Conservation (phyloP, 1,284 basidiomycete genomes). For the Grifola frondosa region DNA sequence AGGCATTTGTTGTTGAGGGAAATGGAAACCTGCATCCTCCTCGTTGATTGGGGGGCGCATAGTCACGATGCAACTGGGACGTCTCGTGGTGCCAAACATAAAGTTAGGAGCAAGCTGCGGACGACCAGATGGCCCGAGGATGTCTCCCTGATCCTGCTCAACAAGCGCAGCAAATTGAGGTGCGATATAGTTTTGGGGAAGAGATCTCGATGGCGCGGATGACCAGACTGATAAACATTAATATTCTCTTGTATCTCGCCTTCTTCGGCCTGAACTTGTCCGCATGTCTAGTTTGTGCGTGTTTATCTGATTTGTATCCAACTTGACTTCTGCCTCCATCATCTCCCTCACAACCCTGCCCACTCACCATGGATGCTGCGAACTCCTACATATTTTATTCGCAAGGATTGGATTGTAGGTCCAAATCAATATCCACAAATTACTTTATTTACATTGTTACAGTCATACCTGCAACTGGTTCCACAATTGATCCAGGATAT, state of each 20-base stretch:
- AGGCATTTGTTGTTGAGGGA: conserved; percentile 59
- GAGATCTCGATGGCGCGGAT: conserved; percentile 69
- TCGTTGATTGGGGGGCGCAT: conserved; percentile 73
- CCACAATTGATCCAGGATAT: too few relatives aligned
- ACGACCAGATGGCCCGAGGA: conserved; percentile 73
- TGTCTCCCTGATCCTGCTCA: conserved; percentile 60
- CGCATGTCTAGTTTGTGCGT: too few relatives aligned
- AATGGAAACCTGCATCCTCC: conserved; percentile 76
- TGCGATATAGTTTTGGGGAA: conserved; percentile 78
- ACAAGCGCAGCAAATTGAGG: conserved; percentile 84
- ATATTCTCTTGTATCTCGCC: conserved; percentile 74
- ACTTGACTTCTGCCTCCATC: too few relatives aligned
- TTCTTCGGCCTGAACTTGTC: conserved; percentile 55
- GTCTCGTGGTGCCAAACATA: conserved; percentile 76
- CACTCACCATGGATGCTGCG: too few relatives aligned
- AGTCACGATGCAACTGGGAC: conserved; percentile 46
- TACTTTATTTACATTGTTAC: too few relatives aligned
- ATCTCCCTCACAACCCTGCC: too few relatives aligned
- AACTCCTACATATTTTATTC: too few relatives aligned
- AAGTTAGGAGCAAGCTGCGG: conserved; percentile 86
- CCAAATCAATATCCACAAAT: too few relatives aligned
- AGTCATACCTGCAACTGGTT: too few relatives aligned
- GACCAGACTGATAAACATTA: conserved; percentile 47
- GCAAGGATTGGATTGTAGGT: too few relatives aligned
- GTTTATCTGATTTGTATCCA: too few relatives aligned